These are phyloP conservation scores for Ettlia oleoabundans DNA, from an alignment of 139 green algal species.

Conservation along the genomic window DNA sequence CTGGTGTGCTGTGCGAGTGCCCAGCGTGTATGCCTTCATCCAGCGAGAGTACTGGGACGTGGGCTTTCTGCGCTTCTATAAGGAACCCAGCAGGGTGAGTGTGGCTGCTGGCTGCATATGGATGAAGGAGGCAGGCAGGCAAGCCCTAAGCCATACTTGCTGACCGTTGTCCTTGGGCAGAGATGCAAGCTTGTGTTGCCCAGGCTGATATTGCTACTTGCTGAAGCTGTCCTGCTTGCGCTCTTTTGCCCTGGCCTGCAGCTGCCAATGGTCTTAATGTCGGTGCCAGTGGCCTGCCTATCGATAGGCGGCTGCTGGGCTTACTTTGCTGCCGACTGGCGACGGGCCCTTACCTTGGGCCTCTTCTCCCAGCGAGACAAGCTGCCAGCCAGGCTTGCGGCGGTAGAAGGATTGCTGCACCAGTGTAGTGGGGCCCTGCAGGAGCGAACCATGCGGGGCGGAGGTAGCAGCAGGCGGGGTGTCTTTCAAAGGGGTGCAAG, in stretches of 20 bases:
- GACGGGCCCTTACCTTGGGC: constrained; percentile 35
- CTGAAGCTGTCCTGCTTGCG: background rate
- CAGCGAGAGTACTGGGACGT: constrained; percentile 91
- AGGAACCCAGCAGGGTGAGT: constrained; percentile 60
- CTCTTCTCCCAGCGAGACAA: background rate
- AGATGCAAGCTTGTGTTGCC: too few species aligned
- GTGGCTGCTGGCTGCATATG: background rate
- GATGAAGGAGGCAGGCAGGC: background rate
- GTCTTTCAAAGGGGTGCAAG: too few species aligned
- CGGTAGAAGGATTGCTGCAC: background rate
- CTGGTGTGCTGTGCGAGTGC: constrained; percentile 70
- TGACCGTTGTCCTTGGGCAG: too few species aligned
- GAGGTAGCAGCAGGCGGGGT: too few species aligned
- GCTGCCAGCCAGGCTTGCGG: constrained; percentile 13
- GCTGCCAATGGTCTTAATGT: constrained; percentile 36
- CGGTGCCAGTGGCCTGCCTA: constrained; percentile 34
- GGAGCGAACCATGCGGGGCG: too few species aligned
- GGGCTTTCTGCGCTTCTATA: constrained; percentile 79
- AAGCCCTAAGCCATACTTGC: too few species aligned
- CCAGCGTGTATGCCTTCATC: constrained; percentile 82
- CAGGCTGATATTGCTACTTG: too few species aligned
- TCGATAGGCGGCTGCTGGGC: constrained; percentile 35
- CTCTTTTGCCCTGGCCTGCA: background rate
- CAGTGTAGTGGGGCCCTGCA: background rate
- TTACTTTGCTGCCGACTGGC: constrained; percentile 39